Conservation (phyloP, 1,284 basidiomycete species). For the Ganoderma sinense region DNA sequence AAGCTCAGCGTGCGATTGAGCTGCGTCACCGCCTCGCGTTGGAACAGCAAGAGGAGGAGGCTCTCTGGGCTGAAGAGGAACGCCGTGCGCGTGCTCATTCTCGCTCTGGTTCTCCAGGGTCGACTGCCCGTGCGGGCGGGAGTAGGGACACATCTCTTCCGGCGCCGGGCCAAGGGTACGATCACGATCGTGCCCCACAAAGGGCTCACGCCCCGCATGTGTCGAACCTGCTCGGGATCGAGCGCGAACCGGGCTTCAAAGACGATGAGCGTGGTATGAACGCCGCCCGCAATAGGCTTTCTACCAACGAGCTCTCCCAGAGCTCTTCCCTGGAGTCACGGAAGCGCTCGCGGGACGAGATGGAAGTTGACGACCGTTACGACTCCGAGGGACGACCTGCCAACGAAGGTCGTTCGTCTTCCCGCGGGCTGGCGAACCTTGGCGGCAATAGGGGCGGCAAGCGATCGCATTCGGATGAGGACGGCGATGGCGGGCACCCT, state of each 20-base stretch:
- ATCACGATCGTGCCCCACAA: conserved; percentile 34
- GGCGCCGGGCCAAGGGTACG: conserved; percentile 35
- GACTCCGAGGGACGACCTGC: conserved; percentile 32
- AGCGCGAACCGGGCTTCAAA: conserved; percentile 31
- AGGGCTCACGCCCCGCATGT: conserved; percentile 27
- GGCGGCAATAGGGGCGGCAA: conserved; percentile 58
- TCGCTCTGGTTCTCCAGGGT: conserved; percentile 33
- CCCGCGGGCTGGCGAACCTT: conserved; percentile 39
- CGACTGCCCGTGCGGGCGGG: conserved; percentile 27
- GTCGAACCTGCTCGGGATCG: conserved; percentile 33
- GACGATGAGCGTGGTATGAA: conserved; percentile 23
- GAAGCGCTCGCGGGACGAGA: conserved; percentile 65
- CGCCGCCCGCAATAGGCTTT: conserved; percentile 21
- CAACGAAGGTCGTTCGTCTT: conserved; percentile 27
- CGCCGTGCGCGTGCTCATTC: conserved; percentile 27
- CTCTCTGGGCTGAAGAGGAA: conserved; percentile 26
- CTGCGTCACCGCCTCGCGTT: conserved; percentile 31
- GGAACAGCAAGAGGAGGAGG: conserved; percentile 33
- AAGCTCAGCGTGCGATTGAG: conserved; percentile 40
- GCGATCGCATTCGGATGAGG: conserved; percentile 57
- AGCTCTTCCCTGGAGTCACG: conserved; percentile 44
- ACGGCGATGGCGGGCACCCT: conserved; percentile 30
- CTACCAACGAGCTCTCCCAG: conserved; percentile 18
- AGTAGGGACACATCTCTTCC: conserved; percentile 36
- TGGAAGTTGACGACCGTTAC: conserved; percentile 60